Percentiles rank a stretch among this genome's conserved stretches.
Conservation (phyloP, 495 filamentous ascomycete genomes). For the Aspergillus biplanus region DNA sequence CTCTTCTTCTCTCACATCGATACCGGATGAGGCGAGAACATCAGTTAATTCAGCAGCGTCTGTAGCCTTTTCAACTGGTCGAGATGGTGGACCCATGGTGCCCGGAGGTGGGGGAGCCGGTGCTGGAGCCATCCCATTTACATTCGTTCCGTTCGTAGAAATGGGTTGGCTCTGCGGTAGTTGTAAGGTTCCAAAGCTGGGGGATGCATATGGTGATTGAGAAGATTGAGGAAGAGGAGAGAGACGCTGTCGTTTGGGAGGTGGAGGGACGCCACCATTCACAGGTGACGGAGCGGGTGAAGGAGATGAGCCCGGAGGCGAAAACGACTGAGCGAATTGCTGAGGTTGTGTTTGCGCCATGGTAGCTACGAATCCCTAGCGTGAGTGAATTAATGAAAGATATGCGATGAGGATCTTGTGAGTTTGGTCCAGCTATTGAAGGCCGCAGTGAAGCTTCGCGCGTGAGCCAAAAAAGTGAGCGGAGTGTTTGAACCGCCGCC, state of each 20-base stretch:
- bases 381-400: slow-evolving; percentile 6
- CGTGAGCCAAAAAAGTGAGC: slow-evolving; percentile 43
- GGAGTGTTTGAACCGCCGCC: slow-evolving; percentile 48
- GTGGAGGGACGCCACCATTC: slow-evolving; percentile 49
- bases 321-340: slow-evolving; percentile 55
- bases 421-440: slow-evolving; percentile 26
- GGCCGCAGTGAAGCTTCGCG: slow-evolving; percentile 40
- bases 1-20: slow-evolving; percentile 84
- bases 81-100: slow-evolving; percentile 81
- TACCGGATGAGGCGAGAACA: slow-evolving; percentile 75
- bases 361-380: slow-evolving; percentile 28
- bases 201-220: slow-evolving; percentile 53
- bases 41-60: slow-evolving; percentile 77
- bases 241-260: slow-evolving; percentile 68
- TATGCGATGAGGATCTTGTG: slow-evolving; percentile 10
- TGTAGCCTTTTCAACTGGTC: slow-evolving; percentile 66
- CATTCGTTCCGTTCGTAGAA: slow-evolving; percentile 41
- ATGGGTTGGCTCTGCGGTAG: slow-evolving; percentile 38
- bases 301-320: slow-evolving; percentile 56
- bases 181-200: slow-evolving; percentile 51
- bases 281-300: slow-evolving; percentile 51
- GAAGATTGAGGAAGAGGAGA: slow-evolving; percentile 63
- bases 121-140: slow-evolving; percentile 40
- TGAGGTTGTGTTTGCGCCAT: slow-evolving; percentile 72
- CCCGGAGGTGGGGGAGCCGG: slow-evolving; percentile 47